Conservation (phyloP, 345 rosid species). For the Salix brachista region DNA sequence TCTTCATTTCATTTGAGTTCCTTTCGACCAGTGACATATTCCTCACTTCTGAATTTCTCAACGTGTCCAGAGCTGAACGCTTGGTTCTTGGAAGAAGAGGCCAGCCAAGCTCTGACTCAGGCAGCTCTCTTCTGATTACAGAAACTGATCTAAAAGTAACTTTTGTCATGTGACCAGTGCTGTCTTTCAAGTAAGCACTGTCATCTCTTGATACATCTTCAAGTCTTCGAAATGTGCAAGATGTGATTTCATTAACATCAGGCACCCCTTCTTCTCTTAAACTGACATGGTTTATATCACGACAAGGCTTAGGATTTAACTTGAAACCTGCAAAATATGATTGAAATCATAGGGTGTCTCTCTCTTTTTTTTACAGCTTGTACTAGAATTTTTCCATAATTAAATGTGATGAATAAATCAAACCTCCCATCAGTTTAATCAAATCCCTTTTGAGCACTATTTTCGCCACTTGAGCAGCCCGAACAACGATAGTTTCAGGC, state of each 20-base stretch:
- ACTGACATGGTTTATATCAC: background rate
- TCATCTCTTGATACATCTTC: conserved; percentile 9
- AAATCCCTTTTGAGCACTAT: conserved; percentile 11
- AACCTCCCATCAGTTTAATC: conserved; percentile 23
- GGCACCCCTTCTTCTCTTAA: conserved; percentile 9
- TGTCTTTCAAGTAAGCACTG: background rate
- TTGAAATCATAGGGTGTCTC: background rate
- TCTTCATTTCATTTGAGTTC: conserved; percentile 3
- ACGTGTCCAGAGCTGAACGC: background rate
- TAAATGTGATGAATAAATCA: background rate
- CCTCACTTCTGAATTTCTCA: conserved; percentile 13
- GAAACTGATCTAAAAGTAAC: conserved; percentile 26
- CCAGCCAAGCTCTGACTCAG: conserved; percentile 42
- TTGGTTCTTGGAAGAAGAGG: conserved; percentile 26
- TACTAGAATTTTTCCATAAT: background rate
- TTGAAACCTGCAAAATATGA: conserved; percentile 19
- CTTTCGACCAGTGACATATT: conserved; percentile 18
- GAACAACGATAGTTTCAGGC: conserved; percentile 7
- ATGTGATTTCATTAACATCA: conserved; percentile 2
- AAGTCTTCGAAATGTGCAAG: background rate
- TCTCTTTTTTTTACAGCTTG: background rate
- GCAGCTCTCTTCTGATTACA: conserved; percentile 26
- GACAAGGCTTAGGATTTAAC: conserved; percentile 8
- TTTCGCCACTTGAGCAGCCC: conserved; percentile 15
- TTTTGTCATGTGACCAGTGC: background rate